phyloP scores from a whole-genome alignment of 2,329 filamentous ascomycete species.

The Macroventuria anomochaeta region DNA sequence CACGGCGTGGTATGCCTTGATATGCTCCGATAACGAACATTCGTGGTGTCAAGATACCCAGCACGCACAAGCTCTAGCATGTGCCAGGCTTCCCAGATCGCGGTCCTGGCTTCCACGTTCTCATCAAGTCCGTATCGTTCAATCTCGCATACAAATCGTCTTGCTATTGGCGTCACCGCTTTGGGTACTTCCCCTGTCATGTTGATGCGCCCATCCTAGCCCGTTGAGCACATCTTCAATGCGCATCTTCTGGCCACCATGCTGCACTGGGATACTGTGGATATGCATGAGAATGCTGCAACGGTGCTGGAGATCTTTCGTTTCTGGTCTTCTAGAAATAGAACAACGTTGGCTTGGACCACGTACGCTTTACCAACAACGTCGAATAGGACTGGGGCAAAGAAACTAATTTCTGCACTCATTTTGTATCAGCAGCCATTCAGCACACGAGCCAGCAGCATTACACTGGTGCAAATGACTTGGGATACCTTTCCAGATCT shows the following conservation, averaged over 20 bases:
- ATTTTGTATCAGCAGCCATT: slow-evolving; percentile 52
- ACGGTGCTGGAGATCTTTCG: slow-evolving; percentile 52
- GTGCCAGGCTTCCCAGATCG: slow-evolving; percentile 32
- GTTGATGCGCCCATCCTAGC: slow-evolving; percentile 39
- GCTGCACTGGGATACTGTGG: slow-evolving; percentile 38
- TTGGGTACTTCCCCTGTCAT: slow-evolving; percentile 42
- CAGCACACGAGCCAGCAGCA: slow-evolving; percentile 47
- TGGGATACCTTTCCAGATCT: slow-evolving; percentile 48
- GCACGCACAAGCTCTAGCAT: slow-evolving; percentile 13
- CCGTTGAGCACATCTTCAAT: slow-evolving; percentile 42
- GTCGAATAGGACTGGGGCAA: slow-evolving; percentile 27
- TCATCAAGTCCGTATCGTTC: slow-evolving; percentile 36
- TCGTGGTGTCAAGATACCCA: slow-evolving; percentile 13
- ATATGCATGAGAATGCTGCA: slow-evolving; percentile 46
- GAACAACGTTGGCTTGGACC: slow-evolving; percentile 43
- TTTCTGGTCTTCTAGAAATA: slow-evolving; percentile 51
- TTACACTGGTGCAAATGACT: slow-evolving; percentile 46
- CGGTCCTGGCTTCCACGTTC: slow-evolving; percentile 37
- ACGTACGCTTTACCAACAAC: slow-evolving; percentile 22
- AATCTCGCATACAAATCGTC: slow-evolving; percentile 42
- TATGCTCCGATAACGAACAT: slow-evolving; percentile 7
- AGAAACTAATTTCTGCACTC: slow-evolving; percentile 42
- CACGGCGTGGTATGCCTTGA: slow-evolving; percentile 30
- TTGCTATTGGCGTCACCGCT: slow-evolving; percentile 42
- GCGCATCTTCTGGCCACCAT: slow-evolving; percentile 46